Percentiles rank a stretch among this genome's conserved stretches.
phyloP scores from a whole-genome alignment of 352 stramenopile species.

The Pythium sukuiense region DNA sequence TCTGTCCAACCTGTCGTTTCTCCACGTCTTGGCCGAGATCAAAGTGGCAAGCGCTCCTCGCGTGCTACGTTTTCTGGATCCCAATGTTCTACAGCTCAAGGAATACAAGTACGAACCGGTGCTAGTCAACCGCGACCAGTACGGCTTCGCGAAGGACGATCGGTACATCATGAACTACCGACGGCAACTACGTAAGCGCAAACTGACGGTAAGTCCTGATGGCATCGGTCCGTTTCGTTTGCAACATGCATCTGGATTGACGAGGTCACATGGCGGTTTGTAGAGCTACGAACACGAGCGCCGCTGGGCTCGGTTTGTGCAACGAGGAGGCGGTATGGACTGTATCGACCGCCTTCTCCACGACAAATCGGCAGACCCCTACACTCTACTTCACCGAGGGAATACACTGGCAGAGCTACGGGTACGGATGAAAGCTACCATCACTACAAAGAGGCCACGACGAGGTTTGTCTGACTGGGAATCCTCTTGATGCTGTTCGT shows the following conservation, averaged over 20 bases:
- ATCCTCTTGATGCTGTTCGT: background rate
- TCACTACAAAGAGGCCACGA: no score
- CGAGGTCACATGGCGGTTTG: background rate
- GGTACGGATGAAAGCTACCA: background rate
- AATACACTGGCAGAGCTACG: constrained; percentile 20
- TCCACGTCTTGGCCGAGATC: constrained; percentile 35
- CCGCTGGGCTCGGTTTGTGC: constrained; percentile 45
- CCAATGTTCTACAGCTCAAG: constrained; percentile 36
- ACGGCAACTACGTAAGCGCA: constrained; percentile 38
- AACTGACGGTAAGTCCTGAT: constrained; percentile 28
- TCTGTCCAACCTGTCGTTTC: constrained; percentile 36
- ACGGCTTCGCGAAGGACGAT: constrained; percentile 64
- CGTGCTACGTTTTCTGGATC: constrained; percentile 52
- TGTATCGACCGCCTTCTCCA: constrained; percentile 34
- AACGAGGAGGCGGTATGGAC: constrained; percentile 36
- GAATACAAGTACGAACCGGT: constrained; percentile 30
- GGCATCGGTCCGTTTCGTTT: no score
- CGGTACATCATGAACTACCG: constrained; percentile 53
- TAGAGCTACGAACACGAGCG: constrained; percentile 48
- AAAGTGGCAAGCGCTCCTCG: constrained; percentile 25
- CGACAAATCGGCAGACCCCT: constrained; percentile 8
- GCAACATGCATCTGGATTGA: no score
- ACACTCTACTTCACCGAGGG: constrained; percentile 5
- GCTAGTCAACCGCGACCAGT: constrained; percentile 56
- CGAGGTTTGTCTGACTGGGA: no score